These are phyloP conservation scores for Cylindrodendrum hubeiense DNA, from an alignment of 2,329 filamentous ascomycete genomes.

Conservation along the genomic window DNA sequence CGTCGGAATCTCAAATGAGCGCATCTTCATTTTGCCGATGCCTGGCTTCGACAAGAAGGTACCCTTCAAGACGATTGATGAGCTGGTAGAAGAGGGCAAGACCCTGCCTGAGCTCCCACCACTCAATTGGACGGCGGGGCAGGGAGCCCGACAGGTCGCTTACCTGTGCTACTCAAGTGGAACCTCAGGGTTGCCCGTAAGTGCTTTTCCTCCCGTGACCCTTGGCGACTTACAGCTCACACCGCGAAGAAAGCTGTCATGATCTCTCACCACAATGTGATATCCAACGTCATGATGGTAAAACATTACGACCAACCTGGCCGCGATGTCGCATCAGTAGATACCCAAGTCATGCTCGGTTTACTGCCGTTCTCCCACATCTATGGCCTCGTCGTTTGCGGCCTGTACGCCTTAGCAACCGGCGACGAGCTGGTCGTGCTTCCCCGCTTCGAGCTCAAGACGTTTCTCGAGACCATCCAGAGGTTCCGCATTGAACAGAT, in stretches of 20 bases:
- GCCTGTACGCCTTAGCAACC: constrained; percentile 72
- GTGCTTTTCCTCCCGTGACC: constrained; percentile 30
- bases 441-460: constrained; percentile 80
- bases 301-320: constrained; percentile 55
- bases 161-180: constrained; percentile 86
- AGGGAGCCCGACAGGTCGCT: constrained; percentile 76
- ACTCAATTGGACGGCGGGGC: constrained; percentile 72
- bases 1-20: constrained; percentile 71
- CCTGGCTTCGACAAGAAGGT: constrained; percentile 64
- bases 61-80: constrained; percentile 73
- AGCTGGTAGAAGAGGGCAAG: constrained; percentile 73
- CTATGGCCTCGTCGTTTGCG: constrained; percentile 72
- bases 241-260: constrained; percentile 79
- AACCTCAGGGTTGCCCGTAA: constrained; percentile 81
- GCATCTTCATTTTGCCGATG: constrained; percentile 77
- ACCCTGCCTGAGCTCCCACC: constrained; percentile 65
- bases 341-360: constrained; percentile 67
- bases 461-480: constrained; percentile 74
- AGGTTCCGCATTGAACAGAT: constrained; percentile 76
- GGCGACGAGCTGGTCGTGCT: constrained; percentile 82
- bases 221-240: constrained; percentile 12
- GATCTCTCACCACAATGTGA: constrained; percentile 84
- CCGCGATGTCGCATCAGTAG: constrained; percentile 52
- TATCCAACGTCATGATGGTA: constrained; percentile 79
- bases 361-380: constrained; percentile 87